phyloP scores from a whole-genome alignment of 306 rosid species.

The Vicia sativa region DNA sequence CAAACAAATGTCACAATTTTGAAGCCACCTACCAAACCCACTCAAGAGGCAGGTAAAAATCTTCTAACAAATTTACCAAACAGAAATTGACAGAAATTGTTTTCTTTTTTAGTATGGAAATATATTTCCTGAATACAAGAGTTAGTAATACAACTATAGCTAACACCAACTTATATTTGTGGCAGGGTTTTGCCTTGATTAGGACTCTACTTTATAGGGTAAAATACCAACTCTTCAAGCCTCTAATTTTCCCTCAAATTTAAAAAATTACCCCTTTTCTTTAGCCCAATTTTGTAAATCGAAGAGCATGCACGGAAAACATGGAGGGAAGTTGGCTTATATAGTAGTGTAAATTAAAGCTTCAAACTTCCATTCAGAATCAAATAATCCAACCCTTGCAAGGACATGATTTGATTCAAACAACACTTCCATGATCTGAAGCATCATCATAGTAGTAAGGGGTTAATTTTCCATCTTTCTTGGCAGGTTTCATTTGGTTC shows the following conservation, averaged over 20 bases:
- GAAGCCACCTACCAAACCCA: constrained; percentile 7
- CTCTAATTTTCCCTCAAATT: constrained; percentile 24
- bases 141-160: constrained; percentile 16
- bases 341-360: constrained; percentile 30
- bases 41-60: constrained; percentile 35
- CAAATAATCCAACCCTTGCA: constrained; percentile 27
- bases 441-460: constrained; percentile 69
- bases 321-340: constrained; percentile 38
- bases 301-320: constrained; percentile 24
- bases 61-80: constrained; percentile 16
- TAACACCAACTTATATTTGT: constrained; percentile 40
- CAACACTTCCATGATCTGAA: constrained; percentile 71
- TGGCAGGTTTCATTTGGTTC: constrained; percentile 43
- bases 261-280: constrained; percentile 6
- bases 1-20: constrained; percentile 3
- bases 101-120: constrained; percentile 34
- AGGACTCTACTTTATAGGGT: constrained; percentile 45
- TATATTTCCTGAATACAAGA: constrained; percentile 31
- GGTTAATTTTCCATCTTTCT: constrained; percentile 60
- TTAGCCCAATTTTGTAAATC: constrained; percentile 33
- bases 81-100: constrained; percentile 17
- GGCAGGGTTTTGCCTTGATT: constrained; percentile 32
- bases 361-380: constrained; percentile 29
- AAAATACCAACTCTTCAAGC: constrained; percentile 31
- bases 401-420: constrained; percentile 36